A percentile compares a stretch with the other conserved stretches of the same genome.
phyloP scores from a whole-genome alignment of 1,284 basidiomycete genomes.

The Cronartium quercuum region DNA sequence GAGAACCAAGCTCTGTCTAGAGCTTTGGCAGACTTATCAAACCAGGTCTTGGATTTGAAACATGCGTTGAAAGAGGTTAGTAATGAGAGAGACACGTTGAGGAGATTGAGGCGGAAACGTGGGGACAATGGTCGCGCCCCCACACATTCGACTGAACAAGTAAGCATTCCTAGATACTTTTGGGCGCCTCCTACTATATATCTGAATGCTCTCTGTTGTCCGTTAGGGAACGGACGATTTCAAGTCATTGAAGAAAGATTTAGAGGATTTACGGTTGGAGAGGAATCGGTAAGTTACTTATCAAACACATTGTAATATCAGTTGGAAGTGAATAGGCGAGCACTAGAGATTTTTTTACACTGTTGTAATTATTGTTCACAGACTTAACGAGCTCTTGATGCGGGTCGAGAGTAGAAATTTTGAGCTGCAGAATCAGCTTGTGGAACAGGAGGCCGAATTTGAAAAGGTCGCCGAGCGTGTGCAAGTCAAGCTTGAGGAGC shows the following conservation, averaged over 20 bases:
- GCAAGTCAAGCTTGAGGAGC: constrained; percentile 26
- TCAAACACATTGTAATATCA: background rate
- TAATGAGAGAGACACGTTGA: constrained; percentile 22
- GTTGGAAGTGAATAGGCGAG: no score
- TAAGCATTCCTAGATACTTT: background rate
- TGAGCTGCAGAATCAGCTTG: constrained; percentile 12
- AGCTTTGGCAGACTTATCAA: constrained; percentile 18
- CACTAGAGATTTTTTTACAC: no score
- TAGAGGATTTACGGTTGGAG: constrained; percentile 18
- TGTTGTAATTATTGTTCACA: background rate
- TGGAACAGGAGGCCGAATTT: constrained; percentile 33
- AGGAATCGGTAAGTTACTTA: constrained; percentile 12
- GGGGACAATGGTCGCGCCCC: background rate
- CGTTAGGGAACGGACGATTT: background rate
- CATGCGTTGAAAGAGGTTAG: constrained; percentile 23
- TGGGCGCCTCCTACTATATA: background rate
- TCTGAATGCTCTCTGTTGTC: background rate
- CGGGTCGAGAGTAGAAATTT: constrained; percentile 13
- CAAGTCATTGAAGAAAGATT: constrained; percentile 7
- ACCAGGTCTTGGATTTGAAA: constrained; percentile 26
- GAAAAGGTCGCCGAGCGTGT: constrained; percentile 34
- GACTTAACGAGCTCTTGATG: constrained; percentile 18
- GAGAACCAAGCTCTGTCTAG: constrained; percentile 27
- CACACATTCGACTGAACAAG: no score
- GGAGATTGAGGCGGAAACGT: background rate